Base-by-base conservation (phyloP, 2,329 filamentous ascomycete species). In the Fusarium sp. region DNA sequence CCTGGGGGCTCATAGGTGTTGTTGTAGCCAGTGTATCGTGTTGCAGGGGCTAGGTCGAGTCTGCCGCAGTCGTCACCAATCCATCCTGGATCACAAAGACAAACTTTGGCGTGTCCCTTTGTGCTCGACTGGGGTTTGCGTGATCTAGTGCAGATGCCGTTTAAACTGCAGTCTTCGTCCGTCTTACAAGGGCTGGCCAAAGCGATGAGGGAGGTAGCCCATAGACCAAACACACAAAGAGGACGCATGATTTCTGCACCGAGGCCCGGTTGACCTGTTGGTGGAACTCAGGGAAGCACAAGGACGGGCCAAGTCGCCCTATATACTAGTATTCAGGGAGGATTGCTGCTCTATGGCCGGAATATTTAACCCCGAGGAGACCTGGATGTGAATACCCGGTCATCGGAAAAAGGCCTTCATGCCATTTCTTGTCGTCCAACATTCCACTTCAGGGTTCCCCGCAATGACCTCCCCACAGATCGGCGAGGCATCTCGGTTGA, bases 21-120 rank as follows among this genome's bases (percentile, higher is more conserved):
- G 69, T 88, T 87, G 73, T 88, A 88, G 1, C 86, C 86, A 0
- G 81, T 82, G 50, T 79, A 76, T 38, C 81, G 76, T 5, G 79
- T 81, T 0, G 83, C 85, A 0, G 85, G 85, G 1, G 78, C 79
- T 4, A 88, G 79, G 63, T 88, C 85, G 0, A 88, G 80, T 9
- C 81, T 77, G 5, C 85, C 82, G 64, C 86, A 88, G 71, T 87
- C 84, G 2, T 74, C 65, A 1, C 79, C 82, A 18, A 78, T 80
- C 86, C 86, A 88, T 13, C 86, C 86, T 0, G 82, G 71, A 57
- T 87, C 86, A 40, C 80, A 82, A 1, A 35, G 18, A 58, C 80
- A 82, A 14, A 5, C 8, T 3, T 56, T 62, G 38, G 8, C 18
- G 16, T 24, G 5, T 22, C 56, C 8, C 29, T 54, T 31, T 16